A percentile compares a stretch with the other conserved stretches of the same genome.
Conservation (phyloP, 2,329 filamentous ascomycete species). For the Talaromyces albobiverticillius region DNA sequence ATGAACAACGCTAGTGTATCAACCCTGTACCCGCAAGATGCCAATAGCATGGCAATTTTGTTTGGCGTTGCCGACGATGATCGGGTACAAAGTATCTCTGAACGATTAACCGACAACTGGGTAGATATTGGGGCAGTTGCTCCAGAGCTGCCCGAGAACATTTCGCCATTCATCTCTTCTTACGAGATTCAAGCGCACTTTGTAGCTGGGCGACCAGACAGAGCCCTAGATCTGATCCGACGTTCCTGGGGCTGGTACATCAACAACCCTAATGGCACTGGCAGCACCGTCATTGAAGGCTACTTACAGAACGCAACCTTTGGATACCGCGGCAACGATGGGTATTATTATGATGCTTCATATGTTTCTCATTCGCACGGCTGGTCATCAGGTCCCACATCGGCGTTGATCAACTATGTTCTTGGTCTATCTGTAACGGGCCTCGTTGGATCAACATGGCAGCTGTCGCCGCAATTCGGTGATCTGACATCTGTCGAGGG, state of each 20-base stretch:
- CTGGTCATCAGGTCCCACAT: conserved; percentile 44
- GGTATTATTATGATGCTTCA: conserved; percentile 50
- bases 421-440: conserved; percentile 44
- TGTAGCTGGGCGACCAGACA: conserved; percentile 43
- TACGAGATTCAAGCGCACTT: conserved; percentile 61
- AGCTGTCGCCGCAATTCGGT: conserved; percentile 43
- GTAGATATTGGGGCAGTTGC: conserved; percentile 53
- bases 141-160: conserved; percentile 57
- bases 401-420: conserved; percentile 43
- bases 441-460: conserved; percentile 42
- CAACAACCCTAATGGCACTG: conserved; percentile 55
- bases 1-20: conserved; percentile 52
- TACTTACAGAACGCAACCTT: conserved; percentile 57
- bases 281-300: conserved; percentile 59
- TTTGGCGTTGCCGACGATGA: conserved; percentile 44
- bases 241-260: conserved; percentile 61
- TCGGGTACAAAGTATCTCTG: conserved; percentile 41
- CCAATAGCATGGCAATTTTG: conserved; percentile 55
- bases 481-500: conserved; percentile 43
- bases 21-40: conserved; percentile 58
- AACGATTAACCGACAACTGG: conserved; percentile 52
- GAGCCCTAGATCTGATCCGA: conserved; percentile 57
- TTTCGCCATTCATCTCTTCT: conserved; percentile 58
- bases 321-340: conserved; percentile 53
- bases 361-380: conserved; percentile 45